phyloP scores from a whole-genome alignment of 2,329 filamentous ascomycete genomes.

The Colletotrichum lini region DNA sequence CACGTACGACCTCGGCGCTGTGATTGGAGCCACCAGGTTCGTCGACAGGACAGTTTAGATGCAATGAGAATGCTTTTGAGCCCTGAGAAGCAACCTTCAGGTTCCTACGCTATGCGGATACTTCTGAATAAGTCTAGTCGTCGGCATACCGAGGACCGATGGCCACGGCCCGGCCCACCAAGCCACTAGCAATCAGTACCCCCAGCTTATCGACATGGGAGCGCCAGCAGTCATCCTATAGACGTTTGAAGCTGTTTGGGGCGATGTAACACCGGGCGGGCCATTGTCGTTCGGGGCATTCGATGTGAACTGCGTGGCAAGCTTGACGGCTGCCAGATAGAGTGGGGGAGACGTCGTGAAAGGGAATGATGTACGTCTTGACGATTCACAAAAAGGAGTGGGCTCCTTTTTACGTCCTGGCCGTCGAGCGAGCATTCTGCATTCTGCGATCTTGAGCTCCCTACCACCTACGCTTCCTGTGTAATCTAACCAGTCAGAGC shows the following conservation, averaged over 20 bases:
- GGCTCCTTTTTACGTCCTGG: neutral
- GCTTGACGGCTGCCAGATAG: neutral
- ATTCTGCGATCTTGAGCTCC: neutral
- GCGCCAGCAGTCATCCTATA: neutral
- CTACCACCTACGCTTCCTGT: neutral
- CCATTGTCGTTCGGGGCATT: neutral
- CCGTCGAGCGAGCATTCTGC: too few species aligned
- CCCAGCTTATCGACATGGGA: neutral
- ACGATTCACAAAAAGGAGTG: neutral
- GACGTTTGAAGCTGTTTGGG: neutral
- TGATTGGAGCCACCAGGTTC: neutral
- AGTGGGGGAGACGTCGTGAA: neutral
- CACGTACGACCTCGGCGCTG: too few species aligned
- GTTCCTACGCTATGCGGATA: neutral
- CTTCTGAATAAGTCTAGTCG: neutral
- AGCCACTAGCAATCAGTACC: neutral
- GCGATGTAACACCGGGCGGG: slow-evolving; percentile 15
- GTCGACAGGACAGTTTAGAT: neutral
- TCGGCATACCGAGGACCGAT: neutral
- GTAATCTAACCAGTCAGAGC: neutral
- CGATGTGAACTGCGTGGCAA: neutral
- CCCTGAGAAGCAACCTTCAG: neutral
- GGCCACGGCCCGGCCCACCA: neutral
- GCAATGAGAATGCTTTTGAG: neutral
- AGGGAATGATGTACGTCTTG: neutral